Base-by-base conservation (phyloP, 2,329 filamentous ascomycete genomes). In the Rutstroemia sp. region DNA sequence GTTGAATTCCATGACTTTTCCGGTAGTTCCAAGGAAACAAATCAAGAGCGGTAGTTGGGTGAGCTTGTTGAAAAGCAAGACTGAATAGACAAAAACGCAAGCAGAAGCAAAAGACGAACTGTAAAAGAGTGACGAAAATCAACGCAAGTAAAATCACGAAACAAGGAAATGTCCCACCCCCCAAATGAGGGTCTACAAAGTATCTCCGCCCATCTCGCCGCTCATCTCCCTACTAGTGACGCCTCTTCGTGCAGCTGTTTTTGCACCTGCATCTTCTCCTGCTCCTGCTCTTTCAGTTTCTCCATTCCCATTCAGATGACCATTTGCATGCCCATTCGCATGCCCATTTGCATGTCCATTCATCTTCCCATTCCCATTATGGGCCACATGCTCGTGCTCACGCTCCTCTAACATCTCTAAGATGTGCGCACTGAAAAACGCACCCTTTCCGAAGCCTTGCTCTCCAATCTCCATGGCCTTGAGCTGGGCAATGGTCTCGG, bases 191-290 rank as follows among this genome's bases (percentile, higher is more conserved):
- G 56, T 46, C 61, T 57, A 66, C 56, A 45, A 50, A 44, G 81
- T 84, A 76, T 84, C 81, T 17, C 81, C 80, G 56, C 80, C 79
- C 79, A 84, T 81, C 74, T 84, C 81, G 51, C 80, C 81, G 63
- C 76, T 75, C 69, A 83, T 64, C 39, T 62, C 55, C 30, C 55
- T 34, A 48, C 49, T 57, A 5, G 59, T 60, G 2, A 59, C 51
- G 7, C 59, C 59, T 34, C 57, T 34, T 25, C 57, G n/a, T 42
- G 19, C 48, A 4, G 30, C 34, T 1, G 8, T 19, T 14, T 44
- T 27, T 2, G 42, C 42, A 45, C 19, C 19, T 19, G 19, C 19
- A 5, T 21, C 10, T 6, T 7, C 42, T 10, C 19, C 19, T 19
- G 27, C 23, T 8, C 23, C 25, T 51, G 51, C 9, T 48, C 30